phyloP scores from a whole-genome alignment of 2,329 filamentous ascomycete species.

The Sporothrix brunneoviolacea region DNA sequence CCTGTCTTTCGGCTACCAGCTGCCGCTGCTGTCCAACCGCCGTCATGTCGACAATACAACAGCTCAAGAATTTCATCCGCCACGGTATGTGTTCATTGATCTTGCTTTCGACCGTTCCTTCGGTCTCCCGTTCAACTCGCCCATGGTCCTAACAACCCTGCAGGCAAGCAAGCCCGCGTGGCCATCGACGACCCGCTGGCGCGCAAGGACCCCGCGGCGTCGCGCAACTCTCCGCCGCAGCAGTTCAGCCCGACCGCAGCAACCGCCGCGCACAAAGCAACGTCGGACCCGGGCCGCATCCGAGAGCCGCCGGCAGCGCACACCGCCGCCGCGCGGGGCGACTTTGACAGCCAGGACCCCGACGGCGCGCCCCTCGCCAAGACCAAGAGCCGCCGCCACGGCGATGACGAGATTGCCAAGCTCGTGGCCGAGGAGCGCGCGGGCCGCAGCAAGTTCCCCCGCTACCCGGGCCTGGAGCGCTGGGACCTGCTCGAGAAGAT shows the following conservation, averaged over 20 bases:
- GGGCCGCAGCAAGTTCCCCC: slow-evolving; percentile 76
- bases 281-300: slow-evolving; percentile 9
- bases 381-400: slow-evolving; percentile 38
- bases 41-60: slow-evolving; percentile 72
- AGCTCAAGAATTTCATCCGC: slow-evolving; percentile 95
- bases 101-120: too few species aligned
- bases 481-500: slow-evolving; percentile 92
- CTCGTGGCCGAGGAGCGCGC: slow-evolving; percentile 90
- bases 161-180: slow-evolving; percentile 83
- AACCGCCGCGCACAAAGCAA: slow-evolving; percentile 36
- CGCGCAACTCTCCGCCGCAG: slow-evolving; percentile 33
- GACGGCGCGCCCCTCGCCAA: slow-evolving; percentile 26
- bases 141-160: too few species aligned
- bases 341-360: slow-evolving; percentile 3
- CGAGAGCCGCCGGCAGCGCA: slow-evolving; percentile 4
- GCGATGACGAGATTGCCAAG: slow-evolving; percentile 69
- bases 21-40: too few species aligned
- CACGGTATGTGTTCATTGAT: slow-evolving; percentile 56
- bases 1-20: too few species aligned
- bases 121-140: too few species aligned
- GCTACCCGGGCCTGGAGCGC: slow-evolving; percentile 75
- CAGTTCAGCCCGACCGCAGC: slow-evolving; percentile 46
- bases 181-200: slow-evolving; percentile 43
- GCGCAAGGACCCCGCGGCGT: slow-evolving; percentile 40
- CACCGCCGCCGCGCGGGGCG: not conserved